Percentiles rank a stretch among this genome's conserved stretches.
Conservation (phyloP, 345 rosid genomes). For the Salix suchowensis region DNA sequence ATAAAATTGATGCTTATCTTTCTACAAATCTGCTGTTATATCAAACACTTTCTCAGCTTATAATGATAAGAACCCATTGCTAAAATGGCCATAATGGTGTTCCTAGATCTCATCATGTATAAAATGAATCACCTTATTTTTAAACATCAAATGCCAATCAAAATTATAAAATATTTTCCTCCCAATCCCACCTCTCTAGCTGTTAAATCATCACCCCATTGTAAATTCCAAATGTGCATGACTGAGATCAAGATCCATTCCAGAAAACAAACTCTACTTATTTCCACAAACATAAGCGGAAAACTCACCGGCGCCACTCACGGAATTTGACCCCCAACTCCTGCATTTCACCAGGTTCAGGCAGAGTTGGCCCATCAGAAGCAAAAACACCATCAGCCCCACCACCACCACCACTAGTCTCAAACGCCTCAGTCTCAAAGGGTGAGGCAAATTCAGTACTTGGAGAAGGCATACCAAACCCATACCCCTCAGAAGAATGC, state of each 20-base stretch:
- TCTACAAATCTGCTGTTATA: no score
- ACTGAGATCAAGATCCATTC: not conserved
- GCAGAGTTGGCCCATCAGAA: slow-evolving; percentile 24
- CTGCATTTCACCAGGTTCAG: slow-evolving; percentile 19
- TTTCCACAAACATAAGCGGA: not conserved
- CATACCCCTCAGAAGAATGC: slow-evolving; percentile 11
- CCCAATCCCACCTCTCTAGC: not conserved
- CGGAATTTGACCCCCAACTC: slow-evolving; percentile 19
- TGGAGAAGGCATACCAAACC: slow-evolving; percentile 4
- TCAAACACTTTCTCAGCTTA: no score
- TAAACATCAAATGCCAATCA: not conserved
- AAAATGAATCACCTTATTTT: not conserved
- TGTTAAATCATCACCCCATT: not conserved
- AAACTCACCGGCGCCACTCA: slow-evolving; percentile 29
- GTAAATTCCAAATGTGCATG: not conserved
- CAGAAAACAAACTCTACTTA: not conserved
- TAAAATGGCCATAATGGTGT: not conserved
- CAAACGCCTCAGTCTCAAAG: not conserved
- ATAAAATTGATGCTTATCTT: not conserved
- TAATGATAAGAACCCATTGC: no score
- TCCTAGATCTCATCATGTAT: not conserved
- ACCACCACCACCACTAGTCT: not conserved
- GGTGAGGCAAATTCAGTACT: slow-evolving; percentile 7
- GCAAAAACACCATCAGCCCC: not conserved
- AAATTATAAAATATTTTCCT: not conserved